These are phyloP conservation scores for Erythrophleum fordii DNA, from an alignment of 306 rosid species.

Conservation along the genomic window DNA sequence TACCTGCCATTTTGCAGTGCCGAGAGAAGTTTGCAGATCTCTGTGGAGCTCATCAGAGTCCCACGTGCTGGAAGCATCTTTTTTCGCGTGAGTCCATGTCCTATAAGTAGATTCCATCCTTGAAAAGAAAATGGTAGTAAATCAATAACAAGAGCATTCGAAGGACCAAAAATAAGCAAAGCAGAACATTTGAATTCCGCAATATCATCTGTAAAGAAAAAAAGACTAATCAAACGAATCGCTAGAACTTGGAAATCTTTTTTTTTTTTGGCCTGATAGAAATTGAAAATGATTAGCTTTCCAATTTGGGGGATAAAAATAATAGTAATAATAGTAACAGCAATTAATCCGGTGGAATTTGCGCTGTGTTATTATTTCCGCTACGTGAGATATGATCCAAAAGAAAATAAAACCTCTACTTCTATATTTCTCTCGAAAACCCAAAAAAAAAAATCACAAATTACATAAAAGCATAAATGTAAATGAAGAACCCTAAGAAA, in stretches of 20 bases:
- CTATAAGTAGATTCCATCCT: constrained; percentile 94
- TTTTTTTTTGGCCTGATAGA: too few relatives aligned
- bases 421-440: constrained; percentile 2
- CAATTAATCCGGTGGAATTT: constrained; percentile 10
- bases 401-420: background rate
- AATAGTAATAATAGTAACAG: background rate
- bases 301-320: background rate
- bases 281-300: constrained; percentile 14
- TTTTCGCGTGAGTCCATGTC: constrained; percentile 72
- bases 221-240: background rate
- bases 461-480: background rate
- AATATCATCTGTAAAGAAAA: background rate
- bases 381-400: background rate
- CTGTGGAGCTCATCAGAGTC: constrained; percentile 67
- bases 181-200: background rate
- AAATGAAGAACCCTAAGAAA: background rate
- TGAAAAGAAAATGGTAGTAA: constrained; percentile 30
- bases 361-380: background rate
- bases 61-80: constrained; percentile 66
- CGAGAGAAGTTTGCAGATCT: constrained; percentile 84
- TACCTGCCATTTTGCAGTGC: constrained; percentile 99
- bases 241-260: too few relatives aligned
- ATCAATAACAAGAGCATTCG: constrained; percentile 29
- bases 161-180: background rate
- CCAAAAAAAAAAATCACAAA: background rate